Base-by-base conservation (phyloP, 345 rosid species). In the Populus pruinosa region DNA sequence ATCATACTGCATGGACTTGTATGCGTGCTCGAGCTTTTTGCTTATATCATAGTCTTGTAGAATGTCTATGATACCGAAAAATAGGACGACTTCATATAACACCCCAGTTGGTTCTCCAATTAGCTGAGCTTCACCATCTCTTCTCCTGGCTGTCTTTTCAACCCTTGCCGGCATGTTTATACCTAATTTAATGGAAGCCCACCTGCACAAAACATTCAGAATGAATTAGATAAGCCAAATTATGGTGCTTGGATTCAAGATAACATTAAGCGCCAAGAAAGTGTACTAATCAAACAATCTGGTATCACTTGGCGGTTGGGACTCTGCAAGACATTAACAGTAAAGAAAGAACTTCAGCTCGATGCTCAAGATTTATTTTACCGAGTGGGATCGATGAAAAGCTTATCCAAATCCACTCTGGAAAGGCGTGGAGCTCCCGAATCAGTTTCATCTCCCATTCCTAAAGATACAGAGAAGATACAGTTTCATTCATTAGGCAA, bases 1-100 rank as follows among this genome's bases (percentile, higher is more conserved):
- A 82, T 94, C 98, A 71, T 91, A 89, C 33, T 96, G 98, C 91
- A 96, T 92, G 67, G 99, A 94, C 82, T 96, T 96, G 83, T 92
- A 94, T 5, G 97, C 98, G 81, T 93, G 99, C 87, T 96, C 99
- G 66, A 96, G 98, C 87, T 94, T 96, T 90, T 96, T 96, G 91
- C 97, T 94, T 66, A 96, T 96, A 62, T 96, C 99, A 35, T 96
- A 96, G 86, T 96, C 99, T 83, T 96, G 99, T 25, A 96, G 85
- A 78, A 96, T 93, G 89, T 96, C 99, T 65, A 96, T 96, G 49
- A 94, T 88, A 77, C 99, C 97, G 69, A 96, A 96, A 85, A 83
- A 90, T 43, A 94, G 68, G 78, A 96, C 82, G 63, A 96, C 91
- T 31, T 94, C 95, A 49, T 87, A 90, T 2, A 83, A 78, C 63